Base-by-base conservation (phyloP, 2,329 filamentous ascomycete genomes). In the Aspergillus fumigatus region DNA sequence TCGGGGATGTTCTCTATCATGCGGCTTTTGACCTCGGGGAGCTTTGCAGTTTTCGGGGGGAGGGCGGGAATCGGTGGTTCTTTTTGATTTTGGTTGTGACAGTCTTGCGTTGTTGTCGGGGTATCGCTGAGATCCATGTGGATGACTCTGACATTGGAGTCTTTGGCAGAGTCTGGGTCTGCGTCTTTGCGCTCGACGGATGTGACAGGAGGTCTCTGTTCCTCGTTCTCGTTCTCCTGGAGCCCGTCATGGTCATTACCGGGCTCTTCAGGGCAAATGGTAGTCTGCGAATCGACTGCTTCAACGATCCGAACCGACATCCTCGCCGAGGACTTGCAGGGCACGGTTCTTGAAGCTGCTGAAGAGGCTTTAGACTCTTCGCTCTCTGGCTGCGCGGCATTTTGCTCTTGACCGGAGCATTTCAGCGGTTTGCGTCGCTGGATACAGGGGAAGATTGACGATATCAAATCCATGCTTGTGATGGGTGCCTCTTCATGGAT, bases 1-100 rank as follows among this genome's bases (percentile, higher is more conserved):
- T 64, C 62, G 8, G 59, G 61, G 23, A 64, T 64, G 26, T 64
- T 59, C 38, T 64, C 62, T 10, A 64, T 62, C 23, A 59, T 49
- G 1, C 62, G 60, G 17, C 51, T 55, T 25, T 58, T 62, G 19
- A 59, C 56, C 21, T 62, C 62, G 1, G 58, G 52, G 2, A 56
- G 56, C 10, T 58, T 59, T 32, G 38, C 10, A 9, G 32, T 29
- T 7, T 45, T 45, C 1, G 21, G 41, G 1, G 41, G 41, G 9
- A 23, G n/a, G 21, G 19, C 3, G 41, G 41, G 41, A 23, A 45
- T 45, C 41, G 2, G n/a, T 2, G 8, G 41, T 45, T 45, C 41
- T 14, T 23, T 45, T 23, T 23, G 19, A 9, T 14, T 6, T 23
- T 45, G 41, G 3, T 6, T 6, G 8, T 10, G 41, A 38, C n/a